Evolutionary conservation across 176 grass and related monocot species (phyloP), one percentile per base, ranked within the genome.

Genomic region (Musa acuminata): DNA sequence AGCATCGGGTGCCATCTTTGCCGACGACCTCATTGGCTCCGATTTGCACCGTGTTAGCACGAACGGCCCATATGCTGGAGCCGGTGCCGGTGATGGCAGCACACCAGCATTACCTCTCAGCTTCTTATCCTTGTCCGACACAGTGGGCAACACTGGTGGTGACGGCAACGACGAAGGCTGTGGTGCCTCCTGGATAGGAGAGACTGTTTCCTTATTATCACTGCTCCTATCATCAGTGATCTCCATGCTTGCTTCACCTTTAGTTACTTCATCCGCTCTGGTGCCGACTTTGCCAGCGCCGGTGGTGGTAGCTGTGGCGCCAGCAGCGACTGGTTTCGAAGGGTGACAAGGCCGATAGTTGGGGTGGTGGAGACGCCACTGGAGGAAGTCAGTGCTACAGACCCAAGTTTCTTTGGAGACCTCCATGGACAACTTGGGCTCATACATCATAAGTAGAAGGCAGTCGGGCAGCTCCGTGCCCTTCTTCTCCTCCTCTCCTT

Each of bases 361-460:
- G 8, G 71, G 74, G 71, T 89, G 74, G 70, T 88, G 77, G 14
- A 79, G 80, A 29, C 83, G 92, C 95, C 95, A 85, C 19, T 85
- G 90, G 59, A 91, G 83, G 1, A 98, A 98, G 55, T 98, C 90
- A 0, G 85, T 98, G 84, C 90, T 92, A 69, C 90, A 88, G 13
- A 98, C 95, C 95, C 95, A 98, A 17, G 95, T 98, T 73, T 98
- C 95, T 80, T 82, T 94, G 11, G 90, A 98, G 22, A 98, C 95
- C 81, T 98, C 95, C 95, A 98, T 98, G 57, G 95, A 98, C 66
- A 98, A 74, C 84, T 98, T 98, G 7, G 95, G 95, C 75, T 98
- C 95, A 6, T 91, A 98, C 95, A 98, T 91, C 95, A 98, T 98
- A 76, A 98, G 72, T 0, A 94, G 88, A 70, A 98, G 90, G 80